Percentiles rank a stretch among this genome's conserved stretches.
Evolutionary conservation across 2,329 filamentous ascomycete species (phyloP).

Genomic region (Trichophyton schoenleinii): DNA sequence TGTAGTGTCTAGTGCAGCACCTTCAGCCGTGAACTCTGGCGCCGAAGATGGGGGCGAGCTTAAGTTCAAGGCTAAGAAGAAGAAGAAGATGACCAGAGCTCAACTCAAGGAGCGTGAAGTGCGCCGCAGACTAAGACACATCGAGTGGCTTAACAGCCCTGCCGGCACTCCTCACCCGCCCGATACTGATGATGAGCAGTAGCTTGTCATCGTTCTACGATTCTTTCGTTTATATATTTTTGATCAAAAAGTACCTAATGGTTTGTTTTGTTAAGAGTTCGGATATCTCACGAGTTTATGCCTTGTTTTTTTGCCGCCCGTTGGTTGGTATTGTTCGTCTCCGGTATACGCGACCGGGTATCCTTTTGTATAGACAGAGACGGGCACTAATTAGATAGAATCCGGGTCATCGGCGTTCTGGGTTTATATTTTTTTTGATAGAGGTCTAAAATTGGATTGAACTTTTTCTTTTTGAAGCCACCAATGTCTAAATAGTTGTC

Average conservation of each 20-base stretch:
- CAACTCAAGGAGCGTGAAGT: slow-evolving; percentile 90
- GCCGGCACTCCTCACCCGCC: slow-evolving; percentile 68
- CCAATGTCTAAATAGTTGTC: background rate
- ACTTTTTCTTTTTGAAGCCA: background rate
- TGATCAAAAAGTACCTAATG: slow-evolving; percentile 7
- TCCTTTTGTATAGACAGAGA: background rate
- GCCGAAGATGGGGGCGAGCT: slow-evolving; percentile 61
- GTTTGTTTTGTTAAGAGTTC: slow-evolving; percentile 3
- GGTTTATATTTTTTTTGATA: background rate
- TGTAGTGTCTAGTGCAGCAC: slow-evolving; percentile 46
- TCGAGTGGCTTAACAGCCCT: slow-evolving; percentile 66
- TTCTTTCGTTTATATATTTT: background rate
- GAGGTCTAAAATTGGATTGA: background rate
- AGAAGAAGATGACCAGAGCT: slow-evolving; percentile 98
- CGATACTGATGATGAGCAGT: slow-evolving; percentile 64
- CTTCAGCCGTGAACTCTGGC: slow-evolving; percentile 64
- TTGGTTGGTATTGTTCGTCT: background rate
- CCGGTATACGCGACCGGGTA: background rate
- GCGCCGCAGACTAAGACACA: slow-evolving; percentile 71
- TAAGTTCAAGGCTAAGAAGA: slow-evolving; percentile 81
- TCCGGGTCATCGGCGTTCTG: background rate
- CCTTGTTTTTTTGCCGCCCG: background rate
- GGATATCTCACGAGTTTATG: slow-evolving; percentile 2
- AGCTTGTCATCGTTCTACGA: background rate
- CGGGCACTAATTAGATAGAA: background rate